Percentiles rank a stretch among this genome's conserved stretches.
phyloP scores from a whole-genome alignment of 2,329 filamentous ascomycete species.

The Coniosporium uncinatum region DNA sequence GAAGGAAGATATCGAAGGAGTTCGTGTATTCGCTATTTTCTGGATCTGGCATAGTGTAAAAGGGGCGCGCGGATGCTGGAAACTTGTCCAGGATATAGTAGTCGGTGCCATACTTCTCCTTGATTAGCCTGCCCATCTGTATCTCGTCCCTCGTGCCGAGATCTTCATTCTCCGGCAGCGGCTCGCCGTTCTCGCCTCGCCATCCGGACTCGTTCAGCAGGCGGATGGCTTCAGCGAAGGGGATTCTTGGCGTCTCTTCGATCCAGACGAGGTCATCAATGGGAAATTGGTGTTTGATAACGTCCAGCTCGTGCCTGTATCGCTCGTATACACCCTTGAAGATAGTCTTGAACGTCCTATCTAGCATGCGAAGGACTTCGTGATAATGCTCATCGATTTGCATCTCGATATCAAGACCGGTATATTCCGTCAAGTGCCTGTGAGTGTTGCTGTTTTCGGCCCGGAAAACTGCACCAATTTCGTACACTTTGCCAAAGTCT shows the following conservation, averaged over 20 bases:
- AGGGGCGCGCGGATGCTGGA: conserved; percentile 80
- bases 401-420: conserved; percentile 87
- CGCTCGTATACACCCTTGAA: conserved; percentile 66
- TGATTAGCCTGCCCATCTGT: conserved; percentile 81
- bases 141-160: conserved; percentile 73
- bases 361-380: conserved; percentile 68
- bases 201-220: conserved; percentile 75
- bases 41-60: conserved; percentile 74
- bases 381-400: conserved; percentile 75
- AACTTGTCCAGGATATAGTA: conserved; percentile 98
- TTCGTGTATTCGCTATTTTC: conserved; percentile 43
- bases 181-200: conserved; percentile 40
- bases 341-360: conserved; percentile 71
- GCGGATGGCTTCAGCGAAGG: conserved; percentile 72
- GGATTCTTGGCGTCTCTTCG: conserved; percentile 69
- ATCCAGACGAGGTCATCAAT: conserved; percentile 75
- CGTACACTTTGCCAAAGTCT: background rate
- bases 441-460: conserved; percentile 86
- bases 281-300: conserved; percentile 68
- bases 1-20: conserved; percentile 68
- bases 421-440: conserved; percentile 85
- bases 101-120: conserved; percentile 87
- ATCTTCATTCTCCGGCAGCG: background rate
- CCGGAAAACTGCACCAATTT: conserved; percentile 54
- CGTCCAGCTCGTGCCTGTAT: conserved; percentile 67